Percentiles rank a stretch among this genome's conserved stretches.
These are phyloP conservation scores for Thelonectria rubi DNA, from an alignment of 2,329 filamentous ascomycete genomes.

Conservation along the genomic window DNA sequence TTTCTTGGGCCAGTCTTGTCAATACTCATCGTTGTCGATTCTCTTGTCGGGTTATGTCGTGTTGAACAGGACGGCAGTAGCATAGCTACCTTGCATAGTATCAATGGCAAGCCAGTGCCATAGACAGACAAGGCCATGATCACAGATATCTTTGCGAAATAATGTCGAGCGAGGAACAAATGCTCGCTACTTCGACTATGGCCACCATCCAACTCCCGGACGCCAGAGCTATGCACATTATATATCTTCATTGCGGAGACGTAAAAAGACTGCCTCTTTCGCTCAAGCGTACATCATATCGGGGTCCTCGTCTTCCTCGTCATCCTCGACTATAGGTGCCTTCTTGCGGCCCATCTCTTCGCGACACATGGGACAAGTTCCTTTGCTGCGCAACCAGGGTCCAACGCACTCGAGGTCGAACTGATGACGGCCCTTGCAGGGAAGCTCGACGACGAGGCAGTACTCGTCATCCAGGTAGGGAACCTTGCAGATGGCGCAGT, in stretches of 20 bases:
- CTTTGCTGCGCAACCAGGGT: conserved; percentile 71
- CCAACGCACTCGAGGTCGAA: conserved; percentile 75
- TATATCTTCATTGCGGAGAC: not conserved
- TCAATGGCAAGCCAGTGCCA: no score
- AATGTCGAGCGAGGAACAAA: not conserved
- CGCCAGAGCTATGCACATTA: conserved; percentile 38
- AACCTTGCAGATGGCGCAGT: conserved; percentile 72
- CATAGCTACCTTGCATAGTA: no score
- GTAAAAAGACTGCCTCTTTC: not conserved
- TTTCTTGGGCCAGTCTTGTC: no score
- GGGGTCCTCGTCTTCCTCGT: conserved; percentile 62
- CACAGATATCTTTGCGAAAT: not conserved
- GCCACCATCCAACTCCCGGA: conserved; percentile 40
- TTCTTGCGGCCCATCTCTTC: conserved; percentile 67
- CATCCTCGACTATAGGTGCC: conserved; percentile 55
- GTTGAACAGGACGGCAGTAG: no score
- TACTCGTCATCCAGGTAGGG: conserved; percentile 69
- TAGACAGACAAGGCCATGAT: not conserved
- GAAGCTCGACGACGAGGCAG: conserved; percentile 70
- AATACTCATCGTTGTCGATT: no score
- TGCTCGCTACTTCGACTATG: conserved; percentile 2
- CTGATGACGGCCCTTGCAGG: conserved; percentile 65
- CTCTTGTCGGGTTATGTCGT: no score
- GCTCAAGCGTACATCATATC: conserved; percentile 56
- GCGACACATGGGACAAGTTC: conserved; percentile 71